phyloP scores from a whole-genome alignment of 2,329 filamentous ascomycete species.

The Xylaria hypoxylon region DNA sequence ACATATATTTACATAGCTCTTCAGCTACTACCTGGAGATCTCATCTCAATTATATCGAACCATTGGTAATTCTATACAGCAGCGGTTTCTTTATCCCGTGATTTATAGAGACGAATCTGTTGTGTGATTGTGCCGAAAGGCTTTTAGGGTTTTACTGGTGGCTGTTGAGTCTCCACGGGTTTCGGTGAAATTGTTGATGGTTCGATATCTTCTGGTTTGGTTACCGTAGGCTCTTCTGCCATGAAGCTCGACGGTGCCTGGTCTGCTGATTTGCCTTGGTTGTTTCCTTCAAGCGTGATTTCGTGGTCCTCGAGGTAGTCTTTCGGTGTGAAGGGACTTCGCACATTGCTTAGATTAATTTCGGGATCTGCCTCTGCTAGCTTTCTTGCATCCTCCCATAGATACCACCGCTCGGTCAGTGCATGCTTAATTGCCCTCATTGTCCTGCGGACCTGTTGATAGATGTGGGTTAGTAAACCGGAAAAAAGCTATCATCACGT shows the following conservation, averaged over 20 bases:
- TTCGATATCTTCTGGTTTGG: conserved; percentile 26
- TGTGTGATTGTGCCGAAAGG: neutral
- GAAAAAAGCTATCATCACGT: neutral
- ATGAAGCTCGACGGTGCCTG: conserved; percentile 34
- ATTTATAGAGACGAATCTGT: conserved; percentile 1
- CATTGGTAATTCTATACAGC: conserved; percentile 9
- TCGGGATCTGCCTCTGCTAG: conserved; percentile 75
- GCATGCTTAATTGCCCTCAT: conserved; percentile 86
- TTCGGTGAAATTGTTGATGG: conserved; percentile 32
- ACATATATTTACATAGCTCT: conserved; percentile 40
- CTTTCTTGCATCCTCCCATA: conserved; percentile 81
- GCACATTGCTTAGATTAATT: conserved; percentile 67
- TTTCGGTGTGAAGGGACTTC: conserved; percentile 62
- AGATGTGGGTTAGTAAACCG: conserved; percentile 12
- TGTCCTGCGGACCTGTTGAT: conserved; percentile 75
- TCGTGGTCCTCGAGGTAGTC: conserved; percentile 49
- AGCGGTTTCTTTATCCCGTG: neutral
- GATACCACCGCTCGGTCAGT: conserved; percentile 88
- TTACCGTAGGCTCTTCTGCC: conserved; percentile 31
- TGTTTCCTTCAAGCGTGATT: conserved; percentile 46
- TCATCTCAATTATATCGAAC: conserved; percentile 18
- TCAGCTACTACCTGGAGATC: conserved; percentile 3
- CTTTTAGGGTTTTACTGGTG: conserved; percentile 42
- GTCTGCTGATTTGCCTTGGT: conserved; percentile 25
- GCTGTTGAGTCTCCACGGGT: conserved; percentile 39